Conservation (phyloP, 345 rosid species). For the Eucalyptus curtisii region DNA sequence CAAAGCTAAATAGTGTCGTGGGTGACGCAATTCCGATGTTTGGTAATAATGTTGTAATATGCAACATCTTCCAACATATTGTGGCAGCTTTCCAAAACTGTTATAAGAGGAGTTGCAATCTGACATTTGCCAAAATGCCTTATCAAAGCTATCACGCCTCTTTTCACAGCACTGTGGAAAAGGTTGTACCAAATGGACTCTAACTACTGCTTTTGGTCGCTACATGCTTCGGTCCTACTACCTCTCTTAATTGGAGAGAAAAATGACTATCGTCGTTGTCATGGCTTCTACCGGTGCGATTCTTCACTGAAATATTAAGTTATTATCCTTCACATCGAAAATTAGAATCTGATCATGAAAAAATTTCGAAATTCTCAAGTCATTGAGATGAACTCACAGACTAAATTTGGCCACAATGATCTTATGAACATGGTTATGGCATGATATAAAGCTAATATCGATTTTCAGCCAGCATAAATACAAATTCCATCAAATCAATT, state of each 20-base stretch:
- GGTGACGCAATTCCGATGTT: background rate
- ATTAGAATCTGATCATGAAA: background rate
- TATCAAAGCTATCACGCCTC: background rate
- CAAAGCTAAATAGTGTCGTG: background rate
- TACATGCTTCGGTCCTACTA: background rate
- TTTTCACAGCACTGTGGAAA: background rate
- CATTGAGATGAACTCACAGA: background rate
- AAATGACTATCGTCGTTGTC: background rate
- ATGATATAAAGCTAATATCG: background rate
- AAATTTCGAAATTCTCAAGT: rapidly evolving
- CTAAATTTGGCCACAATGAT: background rate
- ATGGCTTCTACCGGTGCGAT: background rate
- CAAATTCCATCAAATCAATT: background rate
- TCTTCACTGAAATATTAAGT: background rate
- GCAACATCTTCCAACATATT: background rate
- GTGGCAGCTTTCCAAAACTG: background rate
- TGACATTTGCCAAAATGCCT: background rate
- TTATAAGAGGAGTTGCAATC: background rate
- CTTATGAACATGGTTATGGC: background rate
- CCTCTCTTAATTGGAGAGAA: background rate
- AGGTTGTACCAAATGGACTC: background rate
- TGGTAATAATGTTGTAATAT: background rate
- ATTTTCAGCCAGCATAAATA: background rate
- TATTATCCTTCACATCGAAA: background rate
- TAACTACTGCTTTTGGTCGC: background rate